Conservation (phyloP, 2,329 filamentous ascomycete species). For the Orbilia brochopaga region DNA sequence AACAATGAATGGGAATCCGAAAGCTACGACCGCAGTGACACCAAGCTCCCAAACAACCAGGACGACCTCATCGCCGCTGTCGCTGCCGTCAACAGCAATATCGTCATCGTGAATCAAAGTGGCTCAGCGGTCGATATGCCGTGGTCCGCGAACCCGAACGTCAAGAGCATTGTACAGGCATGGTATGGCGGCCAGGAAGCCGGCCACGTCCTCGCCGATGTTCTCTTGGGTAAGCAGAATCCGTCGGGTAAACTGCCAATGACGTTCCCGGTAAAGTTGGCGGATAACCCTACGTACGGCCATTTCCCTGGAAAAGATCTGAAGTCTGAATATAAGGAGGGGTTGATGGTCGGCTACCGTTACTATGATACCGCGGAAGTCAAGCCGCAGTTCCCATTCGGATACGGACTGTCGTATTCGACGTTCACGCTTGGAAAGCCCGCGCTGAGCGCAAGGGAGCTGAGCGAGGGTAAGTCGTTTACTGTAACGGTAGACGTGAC, state of each 20-base stretch:
- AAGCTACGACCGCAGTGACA: slow-evolving; percentile 70
- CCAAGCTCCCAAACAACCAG: slow-evolving; percentile 66
- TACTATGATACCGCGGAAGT: slow-evolving; percentile 69
- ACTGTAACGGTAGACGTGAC: slow-evolving; percentile 62
- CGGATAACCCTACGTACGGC: slow-evolving; percentile 73
- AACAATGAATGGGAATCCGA: slow-evolving; percentile 79
- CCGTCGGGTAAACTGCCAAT: slow-evolving; percentile 73
- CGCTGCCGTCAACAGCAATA: slow-evolving; percentile 67
- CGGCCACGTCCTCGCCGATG: slow-evolving; percentile 71
- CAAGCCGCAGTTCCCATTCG: slow-evolving; percentile 69
- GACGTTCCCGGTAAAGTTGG: slow-evolving; percentile 69
- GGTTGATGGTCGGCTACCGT: slow-evolving; percentile 74
- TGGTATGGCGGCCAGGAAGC: slow-evolving; percentile 73
- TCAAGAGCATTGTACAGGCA: slow-evolving; percentile 70
- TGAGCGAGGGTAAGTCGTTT: slow-evolving; percentile 63
- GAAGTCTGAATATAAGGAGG: slow-evolving; percentile 73
- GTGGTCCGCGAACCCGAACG: slow-evolving; percentile 65
- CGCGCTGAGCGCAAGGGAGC: slow-evolving; percentile 63
- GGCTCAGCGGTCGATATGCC: slow-evolving; percentile 68
- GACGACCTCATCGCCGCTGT: slow-evolving; percentile 69
- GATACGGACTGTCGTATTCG: slow-evolving; percentile 71
- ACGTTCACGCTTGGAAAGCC: slow-evolving; percentile 66
- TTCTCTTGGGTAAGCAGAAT: slow-evolving; percentile 70
- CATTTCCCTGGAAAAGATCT: slow-evolving; percentile 76
- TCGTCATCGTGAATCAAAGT: slow-evolving; percentile 72